Evolutionary conservation across 352 stramenopile species (phyloP).

Genomic region (Globisporangium uncinulatum): DNA sequence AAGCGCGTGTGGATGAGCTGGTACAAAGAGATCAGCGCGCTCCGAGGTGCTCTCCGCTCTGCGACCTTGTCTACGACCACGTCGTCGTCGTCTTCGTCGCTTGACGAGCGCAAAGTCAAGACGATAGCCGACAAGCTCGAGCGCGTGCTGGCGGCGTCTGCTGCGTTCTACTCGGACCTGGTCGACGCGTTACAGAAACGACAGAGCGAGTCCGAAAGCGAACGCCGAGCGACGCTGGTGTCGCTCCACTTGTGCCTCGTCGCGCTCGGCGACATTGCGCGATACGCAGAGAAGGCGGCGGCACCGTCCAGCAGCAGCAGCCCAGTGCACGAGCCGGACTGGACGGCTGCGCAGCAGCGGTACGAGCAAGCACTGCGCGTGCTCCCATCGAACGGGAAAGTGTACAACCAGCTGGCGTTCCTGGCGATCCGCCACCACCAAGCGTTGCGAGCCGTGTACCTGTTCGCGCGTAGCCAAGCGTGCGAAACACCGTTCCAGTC

Average conservation of each 20-base stretch:
- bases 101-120: conserved; percentile 1
- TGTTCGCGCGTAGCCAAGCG: conserved; percentile 39
- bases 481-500: conserved; percentile 33
- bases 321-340: conserved; percentile 13
- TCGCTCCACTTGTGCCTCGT: conserved; percentile 42
- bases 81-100: conserved; percentile 6
- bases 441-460: conserved; percentile 28
- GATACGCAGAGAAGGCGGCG: conserved; percentile 30
- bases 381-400: conserved; percentile 40
- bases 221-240: conserved; percentile 17
- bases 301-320: conserved; percentile 1
- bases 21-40: conserved; percentile 44
- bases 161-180: conserved; percentile 12
- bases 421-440: conserved; percentile 30
- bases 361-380: conserved; percentile 34
- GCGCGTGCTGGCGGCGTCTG: conserved; percentile 3
- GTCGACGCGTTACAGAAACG: conserved; percentile 2
- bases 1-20: conserved; percentile 60
- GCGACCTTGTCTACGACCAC: conserved; percentile 3
- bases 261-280: conserved; percentile 39
- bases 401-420: conserved; percentile 57
- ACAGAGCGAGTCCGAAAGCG: background rate
- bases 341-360: conserved; percentile 21
- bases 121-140: conserved; percentile 1
- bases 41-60: conserved; percentile 14